These are phyloP conservation scores for Pleurotus djamor DNA, from an alignment of 768 basidiomycete species.

Conservation along the genomic window DNA sequence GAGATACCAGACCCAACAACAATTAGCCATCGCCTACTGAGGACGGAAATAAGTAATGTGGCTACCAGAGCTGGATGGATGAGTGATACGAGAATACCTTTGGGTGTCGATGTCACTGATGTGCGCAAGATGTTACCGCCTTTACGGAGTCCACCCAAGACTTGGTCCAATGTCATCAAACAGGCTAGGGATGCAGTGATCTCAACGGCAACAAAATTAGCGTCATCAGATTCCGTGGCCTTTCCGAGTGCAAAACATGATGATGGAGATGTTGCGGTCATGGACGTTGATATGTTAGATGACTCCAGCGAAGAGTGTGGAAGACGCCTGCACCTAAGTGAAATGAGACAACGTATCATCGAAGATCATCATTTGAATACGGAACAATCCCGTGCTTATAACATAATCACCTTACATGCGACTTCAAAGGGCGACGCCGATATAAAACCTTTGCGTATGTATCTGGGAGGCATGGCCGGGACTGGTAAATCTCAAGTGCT, in stretches of 20 bases:
- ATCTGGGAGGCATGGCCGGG: slow-evolving; percentile 28
- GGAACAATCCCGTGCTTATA: slow-evolving; percentile 28
- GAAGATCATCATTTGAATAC: slow-evolving; percentile 18
- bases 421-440: neutral
- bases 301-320: too few relatives aligned
- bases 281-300: too few relatives aligned
- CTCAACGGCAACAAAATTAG: too few relatives aligned
- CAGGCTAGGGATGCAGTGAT: neutral
- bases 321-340: too few relatives aligned
- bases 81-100: too few relatives aligned
- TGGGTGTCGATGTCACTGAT: too few relatives aligned
- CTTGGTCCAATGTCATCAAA: neutral
- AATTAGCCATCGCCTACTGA: too few relatives aligned
- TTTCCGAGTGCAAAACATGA: too few relatives aligned
- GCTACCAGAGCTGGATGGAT: neutral
- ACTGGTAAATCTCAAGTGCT: slow-evolving; percentile 28
- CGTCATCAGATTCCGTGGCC: too few relatives aligned
- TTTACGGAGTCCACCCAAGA: neutral
- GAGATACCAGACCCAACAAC: too few relatives aligned
- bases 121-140: too few relatives aligned
- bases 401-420: slow-evolving; percentile 22
- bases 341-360: neutral
- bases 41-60: neutral
- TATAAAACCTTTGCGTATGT: slow-evolving; percentile 21
- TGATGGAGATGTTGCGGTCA: too few relatives aligned